Conservation (phyloP, 257 asterid genomes). For the Ocimum tenuiflorum region DNA sequence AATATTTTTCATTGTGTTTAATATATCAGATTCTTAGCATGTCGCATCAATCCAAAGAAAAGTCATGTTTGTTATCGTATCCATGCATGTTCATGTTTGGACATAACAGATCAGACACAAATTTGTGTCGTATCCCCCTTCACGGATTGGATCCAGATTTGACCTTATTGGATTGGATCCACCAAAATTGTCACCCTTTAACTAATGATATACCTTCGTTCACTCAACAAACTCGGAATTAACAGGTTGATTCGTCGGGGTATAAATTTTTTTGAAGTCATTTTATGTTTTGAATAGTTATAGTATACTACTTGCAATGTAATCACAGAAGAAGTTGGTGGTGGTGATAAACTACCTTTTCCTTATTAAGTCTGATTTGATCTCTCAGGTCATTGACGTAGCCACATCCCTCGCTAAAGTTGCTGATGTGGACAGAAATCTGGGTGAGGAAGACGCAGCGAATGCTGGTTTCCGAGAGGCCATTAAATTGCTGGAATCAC, state of each 20-base stretch:
- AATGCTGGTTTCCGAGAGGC: constrained; percentile 68
- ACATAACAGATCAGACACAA: too few species aligned
- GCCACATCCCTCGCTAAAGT: constrained; percentile 87
- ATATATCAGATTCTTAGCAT: too few species aligned
- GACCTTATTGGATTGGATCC: too few species aligned
- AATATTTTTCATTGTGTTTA: too few species aligned
- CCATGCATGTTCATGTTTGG: too few species aligned
- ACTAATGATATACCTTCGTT: neutral
- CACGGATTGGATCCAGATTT: too few species aligned
- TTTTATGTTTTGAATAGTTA: neutral
- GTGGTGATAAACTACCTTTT: neutral
- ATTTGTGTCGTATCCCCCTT: too few species aligned
- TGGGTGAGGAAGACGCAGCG: constrained; percentile 60
- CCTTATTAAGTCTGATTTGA: neutral
- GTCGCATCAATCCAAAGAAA: too few species aligned
- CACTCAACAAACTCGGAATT: neutral
- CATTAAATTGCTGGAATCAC: constrained; percentile 53
- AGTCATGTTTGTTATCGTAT: too few species aligned
- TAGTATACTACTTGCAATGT: neutral
- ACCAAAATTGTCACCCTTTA: too few species aligned
- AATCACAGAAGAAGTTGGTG: neutral
- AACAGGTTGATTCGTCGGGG: neutral
- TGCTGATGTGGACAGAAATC: constrained; percentile 82
- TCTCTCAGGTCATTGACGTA: constrained; percentile 57
- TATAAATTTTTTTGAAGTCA: neutral